Evolutionary conservation across 2,329 filamentous ascomycete species (phyloP).

Genomic region (Fusarium neocosmosporiellum): DNA sequence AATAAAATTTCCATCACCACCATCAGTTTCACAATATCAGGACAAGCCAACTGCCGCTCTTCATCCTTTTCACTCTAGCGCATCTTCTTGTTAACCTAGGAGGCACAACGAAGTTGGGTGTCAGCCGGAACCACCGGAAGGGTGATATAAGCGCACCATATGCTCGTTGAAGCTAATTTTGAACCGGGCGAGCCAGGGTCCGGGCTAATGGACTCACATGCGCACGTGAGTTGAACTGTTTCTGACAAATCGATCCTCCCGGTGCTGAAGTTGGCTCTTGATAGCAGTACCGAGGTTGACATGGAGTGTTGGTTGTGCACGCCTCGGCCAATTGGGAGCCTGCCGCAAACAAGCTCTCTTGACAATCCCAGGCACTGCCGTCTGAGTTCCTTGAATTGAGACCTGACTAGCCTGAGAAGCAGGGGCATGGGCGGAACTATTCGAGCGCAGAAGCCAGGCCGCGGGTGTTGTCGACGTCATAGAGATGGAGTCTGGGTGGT

Average conservation of each 20-base stretch:
- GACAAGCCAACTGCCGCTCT: not conserved
- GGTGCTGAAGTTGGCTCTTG: not conserved
- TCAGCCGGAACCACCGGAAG: not conserved
- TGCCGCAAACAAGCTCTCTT: not conserved
- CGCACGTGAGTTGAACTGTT: not conserved
- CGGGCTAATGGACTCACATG: not conserved
- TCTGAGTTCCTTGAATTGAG: constrained; percentile 28
- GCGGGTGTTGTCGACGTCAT: not conserved
- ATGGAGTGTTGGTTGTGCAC: not conserved
- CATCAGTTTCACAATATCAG: not conserved
- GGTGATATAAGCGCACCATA: not conserved
- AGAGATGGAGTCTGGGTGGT: not conserved
- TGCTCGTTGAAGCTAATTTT: not conserved
- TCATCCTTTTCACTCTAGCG: not conserved
- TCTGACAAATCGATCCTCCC: not conserved
- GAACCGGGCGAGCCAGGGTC: not conserved
- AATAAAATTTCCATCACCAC: not conserved
- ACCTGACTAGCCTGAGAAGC: constrained; percentile 13
- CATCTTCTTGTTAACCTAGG: not conserved
- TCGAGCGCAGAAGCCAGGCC: not conserved
- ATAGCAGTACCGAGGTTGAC: not conserved
- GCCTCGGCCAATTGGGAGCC: not conserved
- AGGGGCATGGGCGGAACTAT: constrained; percentile 1
- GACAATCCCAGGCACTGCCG: constrained; percentile 26
- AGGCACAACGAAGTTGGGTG: not conserved